Evolutionary conservation across 208 protist species (phyloP).

Genomic region (Balamuthia mandrillaris): DNA sequence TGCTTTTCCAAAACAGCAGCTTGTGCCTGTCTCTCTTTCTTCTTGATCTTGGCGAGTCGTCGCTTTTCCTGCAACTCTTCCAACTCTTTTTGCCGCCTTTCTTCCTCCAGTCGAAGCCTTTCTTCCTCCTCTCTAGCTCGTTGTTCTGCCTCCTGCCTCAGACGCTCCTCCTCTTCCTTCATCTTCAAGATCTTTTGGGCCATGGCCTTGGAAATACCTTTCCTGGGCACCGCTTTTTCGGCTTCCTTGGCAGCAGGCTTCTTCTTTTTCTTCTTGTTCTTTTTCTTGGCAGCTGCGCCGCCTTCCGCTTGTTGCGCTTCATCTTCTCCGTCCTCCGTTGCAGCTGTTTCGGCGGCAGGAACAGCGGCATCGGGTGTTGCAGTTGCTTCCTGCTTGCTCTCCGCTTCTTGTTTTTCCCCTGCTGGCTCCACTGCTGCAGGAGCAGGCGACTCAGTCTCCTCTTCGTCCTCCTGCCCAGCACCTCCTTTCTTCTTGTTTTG

Average conservation of each 20-base stretch:
- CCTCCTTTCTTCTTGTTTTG: slow-evolving; percentile 10
- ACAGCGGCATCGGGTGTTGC: too few relatives aligned
- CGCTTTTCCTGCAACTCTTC: too few relatives aligned
- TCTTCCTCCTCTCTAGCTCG: neutral
- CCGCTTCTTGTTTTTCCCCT: neutral
- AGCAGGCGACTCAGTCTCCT: neutral
- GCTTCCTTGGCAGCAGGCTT: neutral
- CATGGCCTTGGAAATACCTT: neutral
- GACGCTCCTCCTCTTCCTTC: slow-evolving; percentile 10
- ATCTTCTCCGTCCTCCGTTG: neutral
- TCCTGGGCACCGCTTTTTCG: neutral
- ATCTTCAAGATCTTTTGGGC: neutral
- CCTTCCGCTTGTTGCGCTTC: neutral
- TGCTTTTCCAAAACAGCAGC: too few relatives aligned
- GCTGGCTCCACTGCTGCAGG: neutral
- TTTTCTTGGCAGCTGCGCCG: neutral
- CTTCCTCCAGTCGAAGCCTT: too few relatives aligned
- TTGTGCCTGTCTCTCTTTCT: too few relatives aligned
- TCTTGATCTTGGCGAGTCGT: too few relatives aligned
- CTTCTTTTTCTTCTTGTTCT: slow-evolving; percentile 34
- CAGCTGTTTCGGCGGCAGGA: too few relatives aligned
- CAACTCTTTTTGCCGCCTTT: too few relatives aligned
- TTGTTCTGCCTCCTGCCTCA: neutral
- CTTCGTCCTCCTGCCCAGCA: neutral
- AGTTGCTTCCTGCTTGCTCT: neutral